Conservation (phyloP, 257 asterid genomes). For the Solanum raphanifolium region DNA sequence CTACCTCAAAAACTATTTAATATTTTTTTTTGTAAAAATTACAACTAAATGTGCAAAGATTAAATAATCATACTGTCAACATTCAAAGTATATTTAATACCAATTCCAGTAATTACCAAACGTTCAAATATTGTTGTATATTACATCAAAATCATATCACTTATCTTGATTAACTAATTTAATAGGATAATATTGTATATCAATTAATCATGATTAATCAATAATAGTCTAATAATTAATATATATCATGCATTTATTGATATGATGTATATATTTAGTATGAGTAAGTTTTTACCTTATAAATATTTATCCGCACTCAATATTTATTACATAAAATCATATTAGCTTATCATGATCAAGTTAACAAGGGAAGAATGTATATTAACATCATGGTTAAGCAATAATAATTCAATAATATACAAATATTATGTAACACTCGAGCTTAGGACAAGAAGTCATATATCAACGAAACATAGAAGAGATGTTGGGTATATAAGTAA, state of each 20-base stretch:
- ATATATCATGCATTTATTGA: neutral
- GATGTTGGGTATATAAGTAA: accelerated
- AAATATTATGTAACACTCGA: neutral
- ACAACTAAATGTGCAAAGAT: neutral
- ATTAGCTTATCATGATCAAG: neutral
- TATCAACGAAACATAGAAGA: accelerated
- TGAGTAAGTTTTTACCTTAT: neutral
- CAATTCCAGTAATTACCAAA: neutral
- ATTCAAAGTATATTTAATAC: neutral
- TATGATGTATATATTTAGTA: neutral
- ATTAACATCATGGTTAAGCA: neutral
- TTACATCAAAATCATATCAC: neutral
- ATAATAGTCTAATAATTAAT: neutral
- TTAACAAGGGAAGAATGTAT: neutral
- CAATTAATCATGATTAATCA: neutral
- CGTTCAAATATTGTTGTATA: neutral
- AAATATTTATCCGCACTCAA: neutral
- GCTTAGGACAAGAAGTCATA: neutral
- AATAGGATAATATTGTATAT: neutral
- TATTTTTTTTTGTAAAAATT: neutral
- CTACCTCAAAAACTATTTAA: neutral
- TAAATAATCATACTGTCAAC: neutral
- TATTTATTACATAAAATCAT: neutral
- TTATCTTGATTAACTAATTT: neutral
- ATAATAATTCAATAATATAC: neutral